A percentile compares a stretch with the other conserved stretches of the same genome.
phyloP scores from a whole-genome alignment of 2,329 filamentous ascomycete species.

The Xylariaceae sp. region DNA sequence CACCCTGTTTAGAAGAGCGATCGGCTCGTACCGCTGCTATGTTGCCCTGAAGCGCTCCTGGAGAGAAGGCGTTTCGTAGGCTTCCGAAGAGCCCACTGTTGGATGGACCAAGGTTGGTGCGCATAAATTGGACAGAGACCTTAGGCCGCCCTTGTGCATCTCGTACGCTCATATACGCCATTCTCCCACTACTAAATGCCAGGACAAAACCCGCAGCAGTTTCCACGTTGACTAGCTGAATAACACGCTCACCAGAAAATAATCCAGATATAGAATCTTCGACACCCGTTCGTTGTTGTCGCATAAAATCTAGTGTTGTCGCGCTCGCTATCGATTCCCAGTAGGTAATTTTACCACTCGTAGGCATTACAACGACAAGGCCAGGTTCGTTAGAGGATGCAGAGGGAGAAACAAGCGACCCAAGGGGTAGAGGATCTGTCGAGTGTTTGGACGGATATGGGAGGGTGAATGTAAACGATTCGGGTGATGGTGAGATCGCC shows the following conservation, averaged over 20 bases:
- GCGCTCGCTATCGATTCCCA: conserved; percentile 96
- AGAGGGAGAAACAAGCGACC: conserved; percentile 80
- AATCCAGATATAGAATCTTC: conserved; percentile 77
- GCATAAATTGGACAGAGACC: conserved; percentile 79
- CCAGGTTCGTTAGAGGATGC: conserved; percentile 82
- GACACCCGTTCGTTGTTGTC: conserved; percentile 80
- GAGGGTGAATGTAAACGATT: conserved; percentile 81
- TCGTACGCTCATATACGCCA: conserved; percentile 85
- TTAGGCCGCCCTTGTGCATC: conserved; percentile 86
- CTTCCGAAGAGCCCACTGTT: conserved; percentile 78
- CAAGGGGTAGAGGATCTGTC: conserved; percentile 79
- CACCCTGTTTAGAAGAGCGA: conserved; percentile 74
- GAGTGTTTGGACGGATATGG: conserved; percentile 73
- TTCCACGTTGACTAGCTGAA: conserved; percentile 82
- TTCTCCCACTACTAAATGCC: conserved; percentile 81
- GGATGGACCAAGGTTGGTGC: conserved; percentile 62
- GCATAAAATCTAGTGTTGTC: conserved; percentile 81
- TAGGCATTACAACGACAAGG: conserved; percentile 83
- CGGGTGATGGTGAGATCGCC: conserved; percentile 69
- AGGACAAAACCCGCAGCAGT: conserved; percentile 84
- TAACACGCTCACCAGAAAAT: conserved; percentile 78
- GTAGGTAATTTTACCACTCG: conserved; percentile 84
- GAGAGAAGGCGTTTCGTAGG: conserved; percentile 76
- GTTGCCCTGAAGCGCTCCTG: conserved; percentile 74
- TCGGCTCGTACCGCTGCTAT: conserved; percentile 82